Percentiles rank a stretch among this genome's conserved stretches.
phyloP scores from a whole-genome alignment of 257 asterid genomes.

The Nicotiana noctiflora region DNA sequence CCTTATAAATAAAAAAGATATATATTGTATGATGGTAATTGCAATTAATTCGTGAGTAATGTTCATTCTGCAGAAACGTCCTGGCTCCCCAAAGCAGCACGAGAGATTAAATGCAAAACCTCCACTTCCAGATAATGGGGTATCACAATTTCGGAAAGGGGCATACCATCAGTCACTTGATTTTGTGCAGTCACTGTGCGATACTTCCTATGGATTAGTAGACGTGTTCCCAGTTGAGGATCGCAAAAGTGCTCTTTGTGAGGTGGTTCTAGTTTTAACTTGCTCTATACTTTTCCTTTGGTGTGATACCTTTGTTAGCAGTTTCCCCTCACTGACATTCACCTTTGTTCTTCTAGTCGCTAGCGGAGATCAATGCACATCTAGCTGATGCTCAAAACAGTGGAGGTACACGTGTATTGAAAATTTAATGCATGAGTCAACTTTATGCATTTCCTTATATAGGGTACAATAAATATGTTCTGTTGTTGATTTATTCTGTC shows the following conservation, averaged over 20 bases:
- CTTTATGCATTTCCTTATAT: not conserved
- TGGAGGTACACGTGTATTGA: conserved; percentile 60
- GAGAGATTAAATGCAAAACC: conserved; percentile 70
- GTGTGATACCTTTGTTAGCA: not conserved
- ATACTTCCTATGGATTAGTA: conserved; percentile 90
- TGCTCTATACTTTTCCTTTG: conserved; percentile 8
- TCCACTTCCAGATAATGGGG: conserved; percentile 75
- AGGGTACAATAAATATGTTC: not conserved
- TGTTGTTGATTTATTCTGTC: not conserved
- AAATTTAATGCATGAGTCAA: conserved; percentile 6
- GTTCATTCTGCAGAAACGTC: conserved; percentile 54
- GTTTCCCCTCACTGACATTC: conserved; percentile 21
- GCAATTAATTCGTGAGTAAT: conserved; percentile 4
- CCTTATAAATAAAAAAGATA: not conserved
- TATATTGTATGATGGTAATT: not conserved
- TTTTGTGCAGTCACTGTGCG: conserved; percentile 84
- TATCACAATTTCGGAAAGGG: conserved; percentile 84
- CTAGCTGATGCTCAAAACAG: conserved; percentile 61
- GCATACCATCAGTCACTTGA: conserved; percentile 94
- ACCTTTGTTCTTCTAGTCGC: conserved; percentile 58
- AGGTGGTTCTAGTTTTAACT: conserved; percentile 44
- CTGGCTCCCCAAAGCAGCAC: conserved; percentile 73
- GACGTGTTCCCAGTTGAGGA: conserved; percentile 94
- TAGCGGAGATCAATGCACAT: conserved; percentile 69
- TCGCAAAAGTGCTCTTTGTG: conserved; percentile 83